These are phyloP conservation scores for Apiotrichum brassicae DNA, from an alignment of 1,284 basidiomycete genomes.

Conservation along the genomic window DNA sequence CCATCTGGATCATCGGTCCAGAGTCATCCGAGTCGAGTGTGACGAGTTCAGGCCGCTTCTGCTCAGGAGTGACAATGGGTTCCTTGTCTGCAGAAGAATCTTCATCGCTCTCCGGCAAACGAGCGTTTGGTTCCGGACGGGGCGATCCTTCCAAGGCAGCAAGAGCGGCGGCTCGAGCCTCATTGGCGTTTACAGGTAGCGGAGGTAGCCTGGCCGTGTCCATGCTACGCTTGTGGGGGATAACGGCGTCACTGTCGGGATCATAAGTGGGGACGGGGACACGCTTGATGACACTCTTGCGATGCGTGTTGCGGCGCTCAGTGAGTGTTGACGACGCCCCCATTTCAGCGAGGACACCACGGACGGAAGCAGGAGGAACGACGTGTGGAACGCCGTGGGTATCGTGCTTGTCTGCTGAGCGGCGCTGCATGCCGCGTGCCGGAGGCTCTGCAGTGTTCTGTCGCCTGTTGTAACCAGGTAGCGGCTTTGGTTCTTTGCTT, in stretches of 20 bases:
- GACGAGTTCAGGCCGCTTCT: neutral
- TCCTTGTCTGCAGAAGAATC: neutral
- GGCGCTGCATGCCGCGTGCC: neutral
- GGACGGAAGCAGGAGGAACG: slow-evolving; percentile 5
- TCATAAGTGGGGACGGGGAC: slow-evolving; percentile 6
- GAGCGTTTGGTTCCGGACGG: neutral
- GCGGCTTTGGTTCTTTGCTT: slow-evolving; percentile 1
- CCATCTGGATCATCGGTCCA: neutral
- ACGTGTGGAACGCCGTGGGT: neutral
- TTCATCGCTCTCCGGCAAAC: neutral
- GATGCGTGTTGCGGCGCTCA: slow-evolving; percentile 3
- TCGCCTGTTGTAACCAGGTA: neutral
- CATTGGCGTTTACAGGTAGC: neutral
- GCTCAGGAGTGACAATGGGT: neutral
- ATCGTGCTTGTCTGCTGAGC: too few species aligned
- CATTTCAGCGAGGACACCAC: slow-evolving; percentile 14
- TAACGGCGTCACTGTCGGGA: neutral
- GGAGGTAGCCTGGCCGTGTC: neutral
- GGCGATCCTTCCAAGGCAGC: slow-evolving; percentile 3
- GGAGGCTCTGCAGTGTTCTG: neutral
- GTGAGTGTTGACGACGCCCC: slow-evolving; percentile 1
- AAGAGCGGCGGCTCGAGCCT: slow-evolving; percentile 10
- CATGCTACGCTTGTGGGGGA: neutral
- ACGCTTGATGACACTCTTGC: slow-evolving; percentile 5
- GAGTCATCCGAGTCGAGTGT: neutral